Conservation (phyloP, 2,329 filamentous ascomycete species). For the Fusarium graminum region DNA sequence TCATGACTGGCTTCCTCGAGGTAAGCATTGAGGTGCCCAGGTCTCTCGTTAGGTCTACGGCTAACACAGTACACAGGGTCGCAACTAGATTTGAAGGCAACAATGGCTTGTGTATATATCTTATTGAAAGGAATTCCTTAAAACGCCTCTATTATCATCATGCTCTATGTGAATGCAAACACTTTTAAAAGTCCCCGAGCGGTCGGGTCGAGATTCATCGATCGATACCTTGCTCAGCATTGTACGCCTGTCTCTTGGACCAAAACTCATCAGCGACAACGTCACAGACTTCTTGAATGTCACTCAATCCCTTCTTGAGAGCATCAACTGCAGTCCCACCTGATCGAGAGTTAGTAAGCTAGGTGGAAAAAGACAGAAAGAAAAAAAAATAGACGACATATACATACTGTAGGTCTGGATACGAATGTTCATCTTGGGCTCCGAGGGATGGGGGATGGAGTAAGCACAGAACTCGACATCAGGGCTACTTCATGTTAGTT, state of each 20-base stretch:
- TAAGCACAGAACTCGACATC: constrained; percentile 99
- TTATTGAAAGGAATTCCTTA: constrained; percentile 51
- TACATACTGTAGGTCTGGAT: constrained; percentile 94
- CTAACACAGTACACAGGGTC: constrained; percentile 59
- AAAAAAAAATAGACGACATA: not conserved
- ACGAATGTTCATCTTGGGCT: constrained; percentile 95
- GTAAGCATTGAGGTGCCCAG: constrained; percentile 62
- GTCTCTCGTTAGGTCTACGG: not conserved
- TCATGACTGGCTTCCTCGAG: constrained; percentile 96
- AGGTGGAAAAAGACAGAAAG: no score
- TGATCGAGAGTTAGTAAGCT: constrained; percentile 54
- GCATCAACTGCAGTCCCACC: constrained; percentile 86
- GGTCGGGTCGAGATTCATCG: constrained; percentile 42
- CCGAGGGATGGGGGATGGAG: constrained; percentile 95
- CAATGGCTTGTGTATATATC: constrained; percentile 54
- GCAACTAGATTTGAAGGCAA: constrained; percentile 62
- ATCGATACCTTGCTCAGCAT: constrained; percentile 52
- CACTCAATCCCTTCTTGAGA: constrained; percentile 88
- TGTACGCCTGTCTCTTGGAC: constrained; percentile 61
- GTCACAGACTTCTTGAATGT: constrained; percentile 92
- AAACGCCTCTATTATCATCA: constrained; percentile 52
- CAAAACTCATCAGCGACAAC: constrained; percentile 93
- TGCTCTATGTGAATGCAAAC: constrained; percentile 45
- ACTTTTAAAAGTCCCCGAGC: constrained; percentile 22
- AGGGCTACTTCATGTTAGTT: constrained; percentile 69